Conservation (phyloP, 2,329 filamentous ascomycete genomes). For the Leptographium radiaticola region DNA sequence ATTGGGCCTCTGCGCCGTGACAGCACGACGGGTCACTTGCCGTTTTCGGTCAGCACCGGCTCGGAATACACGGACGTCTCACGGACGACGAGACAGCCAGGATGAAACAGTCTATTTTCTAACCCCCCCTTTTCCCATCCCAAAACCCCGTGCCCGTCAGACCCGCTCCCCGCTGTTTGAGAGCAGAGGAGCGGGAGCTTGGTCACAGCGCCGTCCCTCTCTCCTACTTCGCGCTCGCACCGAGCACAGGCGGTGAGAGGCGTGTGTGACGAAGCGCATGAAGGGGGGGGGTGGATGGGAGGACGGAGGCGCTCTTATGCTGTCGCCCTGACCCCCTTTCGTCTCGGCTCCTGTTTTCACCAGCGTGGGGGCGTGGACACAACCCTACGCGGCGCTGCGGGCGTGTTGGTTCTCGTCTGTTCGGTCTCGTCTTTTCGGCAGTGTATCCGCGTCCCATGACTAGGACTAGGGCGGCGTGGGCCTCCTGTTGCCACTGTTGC, state of each 20-base stretch:
- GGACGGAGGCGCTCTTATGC: not conserved
- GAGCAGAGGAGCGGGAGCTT: too few species aligned
- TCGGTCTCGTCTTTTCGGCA: not conserved
- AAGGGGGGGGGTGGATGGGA: too few species aligned
- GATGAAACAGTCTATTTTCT: not conserved
- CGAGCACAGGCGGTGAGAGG: too few species aligned
- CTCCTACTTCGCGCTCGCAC: too few species aligned
- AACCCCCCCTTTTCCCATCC: conserved; percentile 1
- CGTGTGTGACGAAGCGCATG: not conserved
- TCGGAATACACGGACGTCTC: too few species aligned
- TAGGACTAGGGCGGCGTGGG: not conserved
- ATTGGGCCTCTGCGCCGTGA: too few species aligned
- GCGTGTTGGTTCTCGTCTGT: not conserved
- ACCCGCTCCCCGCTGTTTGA: conserved; percentile 1
- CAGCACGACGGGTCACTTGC: too few species aligned
- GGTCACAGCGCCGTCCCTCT: too few species aligned
- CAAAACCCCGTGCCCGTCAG: conserved; percentile 7
- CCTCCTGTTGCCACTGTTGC: too few species aligned
- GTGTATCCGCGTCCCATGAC: too few species aligned
- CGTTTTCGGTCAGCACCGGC: too few species aligned
- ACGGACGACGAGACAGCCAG: too few species aligned
- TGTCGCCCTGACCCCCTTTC: not conserved
- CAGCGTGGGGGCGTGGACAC: not conserved
- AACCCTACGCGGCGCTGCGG: not conserved
- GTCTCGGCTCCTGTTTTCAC: not conserved